Conservation (phyloP, 2,329 filamentous ascomycete genomes). For the Microthyrium microscopicum region DNA sequence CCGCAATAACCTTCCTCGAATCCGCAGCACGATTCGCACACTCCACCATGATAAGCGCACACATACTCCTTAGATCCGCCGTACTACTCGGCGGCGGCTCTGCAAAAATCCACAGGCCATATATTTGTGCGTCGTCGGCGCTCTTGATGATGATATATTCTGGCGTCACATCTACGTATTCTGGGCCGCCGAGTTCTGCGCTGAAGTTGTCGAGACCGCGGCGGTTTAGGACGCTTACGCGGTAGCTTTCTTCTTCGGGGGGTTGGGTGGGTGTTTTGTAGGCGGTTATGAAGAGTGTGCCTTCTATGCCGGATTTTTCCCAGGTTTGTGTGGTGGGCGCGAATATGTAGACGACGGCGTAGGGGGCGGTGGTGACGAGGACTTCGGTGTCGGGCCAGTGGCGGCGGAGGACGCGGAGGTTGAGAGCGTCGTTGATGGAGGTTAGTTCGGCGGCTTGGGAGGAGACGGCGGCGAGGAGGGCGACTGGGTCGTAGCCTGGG, state of each 20-base stretch:
- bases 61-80: constrained; percentile 32
- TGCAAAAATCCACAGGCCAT: constrained; percentile 49
- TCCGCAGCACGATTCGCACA: constrained; percentile 35
- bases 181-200: constrained; percentile 23
- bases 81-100: constrained; percentile 40
- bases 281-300: constrained; percentile 75
- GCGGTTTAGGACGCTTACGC: constrained; percentile 30
- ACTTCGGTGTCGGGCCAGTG: constrained; percentile 58
- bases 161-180: constrained; percentile 31
- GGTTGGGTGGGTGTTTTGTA: no score
- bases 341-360: constrained; percentile 75
- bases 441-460: constrained; percentile 19
- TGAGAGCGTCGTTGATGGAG: constrained; percentile 69
- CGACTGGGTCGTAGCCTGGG: constrained; percentile 38
- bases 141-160: constrained; percentile 43
- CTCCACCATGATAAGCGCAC: constrained; percentile 37
- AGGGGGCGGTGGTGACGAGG: constrained; percentile 68
- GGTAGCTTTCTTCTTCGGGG: constrained; percentile 19
- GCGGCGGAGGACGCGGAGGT: constrained; percentile 66
- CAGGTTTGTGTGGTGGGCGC: constrained; percentile 47
- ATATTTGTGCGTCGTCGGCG: constrained; percentile 22
- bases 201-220: constrained; percentile 31
- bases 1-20: constrained; percentile 28
- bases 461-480: constrained; percentile 7
- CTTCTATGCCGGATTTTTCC: constrained; percentile 77